A percentile compares a stretch with the other conserved stretches of the same genome.
phyloP scores from a whole-genome alignment of 441 rosid species.

The Bocquillonia castaneifolia region DNA sequence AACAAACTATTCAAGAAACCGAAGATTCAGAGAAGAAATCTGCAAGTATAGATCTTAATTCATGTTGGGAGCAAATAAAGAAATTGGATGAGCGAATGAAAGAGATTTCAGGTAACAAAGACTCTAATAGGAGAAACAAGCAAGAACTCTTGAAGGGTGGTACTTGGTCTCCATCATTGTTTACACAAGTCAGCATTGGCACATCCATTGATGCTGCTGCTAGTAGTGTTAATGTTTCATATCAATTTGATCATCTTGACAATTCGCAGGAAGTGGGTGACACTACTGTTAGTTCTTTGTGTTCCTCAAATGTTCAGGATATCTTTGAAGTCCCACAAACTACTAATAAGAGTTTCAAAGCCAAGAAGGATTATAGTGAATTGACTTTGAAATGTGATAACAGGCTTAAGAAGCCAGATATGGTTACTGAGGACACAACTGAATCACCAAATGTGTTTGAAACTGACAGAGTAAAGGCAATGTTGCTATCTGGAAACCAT shows the following conservation, averaged over 20 bases:
- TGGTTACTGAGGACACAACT: conserved; percentile 15
- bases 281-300: conserved; percentile 18
- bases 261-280: conserved; percentile 23
- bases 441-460: conserved; percentile 16
- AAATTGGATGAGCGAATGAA: conserved; percentile 39
- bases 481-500: conserved; percentile 24
- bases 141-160: conserved; percentile 29
- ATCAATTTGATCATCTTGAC: conserved; percentile 32
- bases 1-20: conserved; percentile 12
- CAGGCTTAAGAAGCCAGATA: conserved; percentile 38
- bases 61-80: conserved; percentile 46
- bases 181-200: conserved; percentile 37
- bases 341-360: conserved; percentile 24
- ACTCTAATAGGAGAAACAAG: conserved; percentile 26
- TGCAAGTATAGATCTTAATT: conserved; percentile 25
- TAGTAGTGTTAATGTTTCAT: conserved; percentile 21
- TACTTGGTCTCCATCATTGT: conserved; percentile 34
- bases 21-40: conserved; percentile 26
- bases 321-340: conserved; percentile 53
- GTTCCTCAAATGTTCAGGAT: conserved; percentile 45
- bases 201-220: conserved; percentile 16
- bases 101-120: conserved; percentile 43
- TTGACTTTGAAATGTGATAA: conserved; percentile 26
- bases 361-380: conserved; percentile 20
- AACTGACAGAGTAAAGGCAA: conserved; percentile 32